Percentiles rank a stretch among this genome's conserved stretches.
These are phyloP conservation scores for Yamadazyma diospyri DNA, from an alignment of 1,139 yeast species.

Conservation along the genomic window DNA sequence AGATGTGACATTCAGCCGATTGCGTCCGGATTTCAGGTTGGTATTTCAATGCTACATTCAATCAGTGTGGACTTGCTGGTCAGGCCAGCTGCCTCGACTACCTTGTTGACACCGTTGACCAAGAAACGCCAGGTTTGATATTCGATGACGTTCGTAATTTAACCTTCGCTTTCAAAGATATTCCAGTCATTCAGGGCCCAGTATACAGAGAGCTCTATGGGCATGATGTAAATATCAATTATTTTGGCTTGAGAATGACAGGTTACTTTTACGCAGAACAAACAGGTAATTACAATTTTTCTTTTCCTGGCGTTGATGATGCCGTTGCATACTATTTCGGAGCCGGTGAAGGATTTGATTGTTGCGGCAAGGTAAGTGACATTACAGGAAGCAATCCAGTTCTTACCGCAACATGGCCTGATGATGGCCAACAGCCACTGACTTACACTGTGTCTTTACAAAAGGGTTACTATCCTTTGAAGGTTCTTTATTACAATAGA, in stretches of 20 bases:
- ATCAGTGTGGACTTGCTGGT: neutral
- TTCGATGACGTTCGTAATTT: neutral
- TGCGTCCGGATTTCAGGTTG: too few relatives aligned
- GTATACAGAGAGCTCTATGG: neutral
- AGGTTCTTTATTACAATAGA: neutral
- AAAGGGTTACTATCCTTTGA: constrained; percentile 1
- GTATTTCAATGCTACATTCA: too few relatives aligned
- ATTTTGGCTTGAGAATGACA: constrained; percentile 2
- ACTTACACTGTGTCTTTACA: neutral
- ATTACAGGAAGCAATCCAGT: neutral
- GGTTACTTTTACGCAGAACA: constrained; percentile 2
- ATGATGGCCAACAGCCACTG: neutral
- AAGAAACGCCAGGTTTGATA: neutral
- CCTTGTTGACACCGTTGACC: neutral
- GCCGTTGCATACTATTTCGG: neutral
- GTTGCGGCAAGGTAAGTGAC: neutral
- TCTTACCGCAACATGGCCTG: neutral
- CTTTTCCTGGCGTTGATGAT: neutral
- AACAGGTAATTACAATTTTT: constrained; percentile 2
- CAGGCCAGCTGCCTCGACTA: neutral
- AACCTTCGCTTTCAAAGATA: neutral
- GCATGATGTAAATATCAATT: neutral
- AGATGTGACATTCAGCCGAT: too few relatives aligned
- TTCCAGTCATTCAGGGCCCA: neutral
- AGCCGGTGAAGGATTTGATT: neutral